A percentile compares a stretch with the other conserved stretches of the same genome.
These are phyloP conservation scores for Jacaranda mimosifolia DNA, from an alignment of 257 asterid species.

Conservation along the genomic window DNA sequence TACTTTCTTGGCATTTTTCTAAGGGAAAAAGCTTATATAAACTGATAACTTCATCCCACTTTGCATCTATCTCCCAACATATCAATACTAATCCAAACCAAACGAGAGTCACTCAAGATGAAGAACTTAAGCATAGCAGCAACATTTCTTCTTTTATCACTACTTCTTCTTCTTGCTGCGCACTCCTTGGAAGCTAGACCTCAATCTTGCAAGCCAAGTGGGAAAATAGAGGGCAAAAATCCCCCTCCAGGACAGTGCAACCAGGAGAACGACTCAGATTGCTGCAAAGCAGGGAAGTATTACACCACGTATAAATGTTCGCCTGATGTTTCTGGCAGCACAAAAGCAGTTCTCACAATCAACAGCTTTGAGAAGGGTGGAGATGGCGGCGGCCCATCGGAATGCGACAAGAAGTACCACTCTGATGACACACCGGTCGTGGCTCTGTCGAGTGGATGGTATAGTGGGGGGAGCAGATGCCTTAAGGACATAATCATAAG, in stretches of 20 bases:
- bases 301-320: slow-evolving; percentile 44
- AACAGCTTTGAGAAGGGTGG: slow-evolving; percentile 42
- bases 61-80: not conserved
- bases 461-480: slow-evolving; percentile 34
- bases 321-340: slow-evolving; percentile 19
- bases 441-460: slow-evolving; percentile 38
- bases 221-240: slow-evolving; percentile 35
- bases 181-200: not conserved
- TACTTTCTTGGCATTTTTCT: not conserved
- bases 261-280: slow-evolving; percentile 36
- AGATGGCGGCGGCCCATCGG: slow-evolving; percentile 41
- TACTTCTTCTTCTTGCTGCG: not conserved
- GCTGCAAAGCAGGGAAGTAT: slow-evolving; percentile 31
- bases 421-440: slow-evolving; percentile 40
- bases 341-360: slow-evolving; percentile 38
- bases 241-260: slow-evolving; percentile 34
- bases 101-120: not conserved
- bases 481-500: slow-evolving; percentile 22
- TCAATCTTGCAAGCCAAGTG: slow-evolving; percentile 46
- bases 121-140: not conserved
- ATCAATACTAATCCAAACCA: not conserved
- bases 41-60: not conserved
- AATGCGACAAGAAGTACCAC: slow-evolving; percentile 35
- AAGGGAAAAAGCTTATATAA: not conserved
- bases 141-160: not conserved